Conservation (phyloP, 345 rosid genomes). For the Corchorus capsularis region DNA sequence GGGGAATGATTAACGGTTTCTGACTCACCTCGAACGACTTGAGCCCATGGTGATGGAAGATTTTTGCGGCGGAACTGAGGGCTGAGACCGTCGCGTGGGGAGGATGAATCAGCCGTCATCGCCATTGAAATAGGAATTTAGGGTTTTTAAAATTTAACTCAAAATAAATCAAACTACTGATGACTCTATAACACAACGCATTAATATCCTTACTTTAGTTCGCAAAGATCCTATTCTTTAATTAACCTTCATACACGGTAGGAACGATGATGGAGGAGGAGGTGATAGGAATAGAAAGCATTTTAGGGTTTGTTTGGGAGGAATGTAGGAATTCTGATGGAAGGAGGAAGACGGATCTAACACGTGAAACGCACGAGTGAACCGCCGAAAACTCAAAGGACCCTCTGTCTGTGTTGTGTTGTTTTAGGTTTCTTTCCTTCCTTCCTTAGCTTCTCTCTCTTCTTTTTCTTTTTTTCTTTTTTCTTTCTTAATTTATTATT, state of each 20-base stretch:
- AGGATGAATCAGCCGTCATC: constrained; percentile 48
- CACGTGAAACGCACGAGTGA: constrained; percentile 10
- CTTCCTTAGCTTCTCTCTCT: background rate
- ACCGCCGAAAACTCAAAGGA: constrained; percentile 23
- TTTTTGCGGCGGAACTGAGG: constrained; percentile 37
- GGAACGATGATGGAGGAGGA: background rate
- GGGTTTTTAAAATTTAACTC: constrained; percentile 21
- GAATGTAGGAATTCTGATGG: constrained; percentile 3
- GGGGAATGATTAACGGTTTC: constrained; percentile 25
- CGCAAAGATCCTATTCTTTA: background rate
- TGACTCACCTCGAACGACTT: constrained; percentile 46
- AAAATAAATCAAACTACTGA: constrained; percentile 3
- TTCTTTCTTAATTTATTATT: background rate
- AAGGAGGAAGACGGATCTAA: constrained; percentile 21
- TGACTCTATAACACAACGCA: constrained; percentile 14
- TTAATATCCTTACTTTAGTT: background rate
- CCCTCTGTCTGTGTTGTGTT: too few relatives aligned
- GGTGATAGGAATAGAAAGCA: too few relatives aligned
- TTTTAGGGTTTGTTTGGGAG: constrained; percentile 1
- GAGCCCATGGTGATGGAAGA: constrained; percentile 44
- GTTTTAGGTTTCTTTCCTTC: constrained; percentile 5
- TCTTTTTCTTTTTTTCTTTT: background rate
- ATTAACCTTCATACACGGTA: background rate
- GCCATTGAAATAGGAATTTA: constrained; percentile 31
- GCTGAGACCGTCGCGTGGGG: constrained; percentile 36